Conservation (phyloP, 306 rosid species). For the Astragalus glycyphyllos region DNA sequence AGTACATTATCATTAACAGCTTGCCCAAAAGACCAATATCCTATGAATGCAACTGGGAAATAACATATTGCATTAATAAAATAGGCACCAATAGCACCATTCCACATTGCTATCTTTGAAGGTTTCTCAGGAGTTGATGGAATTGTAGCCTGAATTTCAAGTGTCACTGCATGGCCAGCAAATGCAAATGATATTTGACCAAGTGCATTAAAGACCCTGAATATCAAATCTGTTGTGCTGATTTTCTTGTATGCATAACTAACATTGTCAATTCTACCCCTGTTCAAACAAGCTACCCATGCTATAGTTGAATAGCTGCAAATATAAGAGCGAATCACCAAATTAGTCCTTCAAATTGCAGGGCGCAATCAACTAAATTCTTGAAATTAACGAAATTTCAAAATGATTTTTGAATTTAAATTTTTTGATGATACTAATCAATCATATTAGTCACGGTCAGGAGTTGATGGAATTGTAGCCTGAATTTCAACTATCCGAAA, state of each 20-base stretch:
- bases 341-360: too few species aligned
- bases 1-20: constrained; percentile 80
- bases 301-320: constrained; percentile 92
- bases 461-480: too few species aligned
- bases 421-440: too few species aligned
- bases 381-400: too few species aligned
- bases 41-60: constrained; percentile 87
- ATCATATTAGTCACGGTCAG: too few species aligned
- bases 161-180: constrained; percentile 92
- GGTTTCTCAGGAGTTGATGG: constrained; percentile 90
- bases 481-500: too few species aligned
- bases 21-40: constrained; percentile 90
- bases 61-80: constrained; percentile 83
- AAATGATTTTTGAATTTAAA: too few species aligned
- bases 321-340: too few species aligned
- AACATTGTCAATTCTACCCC: constrained; percentile 67
- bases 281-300: constrained; percentile 76
- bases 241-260: constrained; percentile 79
- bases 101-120: constrained; percentile 87
- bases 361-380: too few species aligned
- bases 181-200: constrained; percentile 91
- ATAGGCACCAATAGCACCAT: constrained; percentile 79
- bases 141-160: constrained; percentile 95
- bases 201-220: constrained; percentile 79
- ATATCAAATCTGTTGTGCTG: constrained; percentile 61